Evolutionary conservation across 345 rosid species (phyloP).

Genomic region (Geranium brycei): DNA sequence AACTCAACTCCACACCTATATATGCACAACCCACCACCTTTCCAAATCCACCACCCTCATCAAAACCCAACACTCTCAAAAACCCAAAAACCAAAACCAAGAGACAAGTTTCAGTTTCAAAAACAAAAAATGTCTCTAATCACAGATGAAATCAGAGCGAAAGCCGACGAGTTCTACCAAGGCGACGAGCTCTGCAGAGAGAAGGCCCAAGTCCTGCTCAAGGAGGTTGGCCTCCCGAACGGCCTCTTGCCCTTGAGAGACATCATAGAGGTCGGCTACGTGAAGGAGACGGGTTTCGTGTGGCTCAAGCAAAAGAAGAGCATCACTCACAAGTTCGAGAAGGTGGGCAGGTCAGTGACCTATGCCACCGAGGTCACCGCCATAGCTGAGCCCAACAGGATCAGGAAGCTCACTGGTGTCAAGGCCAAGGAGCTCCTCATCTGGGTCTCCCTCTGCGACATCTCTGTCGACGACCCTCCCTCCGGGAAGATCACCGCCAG

Average conservation of each 20-base stretch:
- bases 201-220: conserved; percentile 45
- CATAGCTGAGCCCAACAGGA: conserved; percentile 34
- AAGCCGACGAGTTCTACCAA: conserved; percentile 61
- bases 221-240: conserved; percentile 52
- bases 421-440: conserved; percentile 78
- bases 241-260: conserved; percentile 73
- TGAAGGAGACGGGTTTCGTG: conserved; percentile 72
- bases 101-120: not conserved
- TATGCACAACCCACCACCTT: too few species aligned
- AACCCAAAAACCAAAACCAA: not conserved
- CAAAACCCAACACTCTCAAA: not conserved
- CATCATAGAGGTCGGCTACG: conserved; percentile 65
- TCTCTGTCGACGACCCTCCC: conserved; percentile 38
- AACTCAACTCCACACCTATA: too few species aligned
- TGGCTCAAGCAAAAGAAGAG: conserved; percentile 85
- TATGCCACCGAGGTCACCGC: conserved; percentile 84
- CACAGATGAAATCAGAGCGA: conserved; percentile 61
- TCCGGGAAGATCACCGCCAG: conserved; percentile 58
- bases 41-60: not conserved
- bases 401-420: conserved; percentile 95
- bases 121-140: conserved; percentile 36
- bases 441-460: conserved; percentile 58
- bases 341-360: conserved; percentile 43
- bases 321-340: conserved; percentile 62
- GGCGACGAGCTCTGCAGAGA: conserved; percentile 64